These are phyloP conservation scores for Dendrobium huoshanense DNA, from an alignment of 106 monocot genomes.

Conservation along the genomic window DNA sequence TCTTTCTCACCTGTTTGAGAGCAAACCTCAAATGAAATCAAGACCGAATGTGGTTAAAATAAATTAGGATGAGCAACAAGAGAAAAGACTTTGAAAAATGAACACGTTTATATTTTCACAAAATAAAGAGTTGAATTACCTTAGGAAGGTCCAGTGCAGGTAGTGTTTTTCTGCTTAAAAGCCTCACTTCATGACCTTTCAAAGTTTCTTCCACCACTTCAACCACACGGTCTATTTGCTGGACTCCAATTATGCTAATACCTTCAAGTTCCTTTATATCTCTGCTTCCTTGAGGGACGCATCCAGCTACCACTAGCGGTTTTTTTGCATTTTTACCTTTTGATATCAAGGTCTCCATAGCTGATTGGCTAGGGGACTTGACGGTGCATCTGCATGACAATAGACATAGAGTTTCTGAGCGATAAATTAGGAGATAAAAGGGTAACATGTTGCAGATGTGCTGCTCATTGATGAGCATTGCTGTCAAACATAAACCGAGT, in stretches of 20 bases:
- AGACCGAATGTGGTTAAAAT: not conserved
- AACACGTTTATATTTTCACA: not conserved
- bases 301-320: conserved; percentile 88
- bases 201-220: conserved; percentile 99
- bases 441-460: not conserved
- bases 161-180: conserved; percentile 72
- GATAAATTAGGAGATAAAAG: not conserved
- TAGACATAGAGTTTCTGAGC: not conserved
- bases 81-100: not conserved
- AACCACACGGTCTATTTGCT: conserved; percentile 98
- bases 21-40: not conserved
- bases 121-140: conserved; percentile 28
- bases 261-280: conserved; percentile 95
- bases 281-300: conserved; percentile 95
- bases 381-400: conserved; percentile 75
- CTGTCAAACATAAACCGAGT: not conserved
- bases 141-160: conserved; percentile 93
- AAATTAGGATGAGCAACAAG: not conserved
- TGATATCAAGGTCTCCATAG: conserved; percentile 86
- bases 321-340: conserved; percentile 81
- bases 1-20: conserved; percentile 76
- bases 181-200: conserved; percentile 95
- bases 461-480: not conserved
- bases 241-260: conserved; percentile 89
- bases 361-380: conserved; percentile 95